Evolutionary conservation across 345 rosid species (phyloP), one percentile per base, ranked within the genome.

Genomic region (Populus deltoides): DNA sequence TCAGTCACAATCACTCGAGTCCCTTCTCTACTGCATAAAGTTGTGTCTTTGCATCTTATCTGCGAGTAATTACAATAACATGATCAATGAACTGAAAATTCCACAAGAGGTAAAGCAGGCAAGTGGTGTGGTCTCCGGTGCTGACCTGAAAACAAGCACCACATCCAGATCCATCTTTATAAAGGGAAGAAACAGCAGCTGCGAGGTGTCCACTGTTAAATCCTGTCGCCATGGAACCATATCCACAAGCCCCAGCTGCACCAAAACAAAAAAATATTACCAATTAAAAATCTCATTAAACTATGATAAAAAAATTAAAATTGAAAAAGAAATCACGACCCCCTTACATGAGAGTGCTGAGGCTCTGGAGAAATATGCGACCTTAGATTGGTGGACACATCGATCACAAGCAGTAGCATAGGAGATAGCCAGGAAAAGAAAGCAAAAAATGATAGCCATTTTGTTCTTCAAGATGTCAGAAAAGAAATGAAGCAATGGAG

Each of bases 211-310:
- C 98, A 45, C 83, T 81, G 78, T 82, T 88, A 86, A 92, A 89
- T 16, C 78, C 85, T 4, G 89, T 72, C 29, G 98, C 98, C 76
- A 88, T 62, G 25, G 97, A 88, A 24, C 97, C 98, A 78, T 91
- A 93, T 39, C 93, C 89, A 80, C 99, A 96, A 82, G 97, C 93
- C n/a, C 99, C 97, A 66, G 93, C 99, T 96, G 88, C 84, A 87
- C 11, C 51, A 53, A 75, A 61, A 68, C 33, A 59, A 82, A 6
- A 63, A 33, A 5, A 73, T 0, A 9, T 35, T 10, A 22, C 24
- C 41, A 22, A 6, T 22, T 68, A 78, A 63, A 77, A 77, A 69
- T 77, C 75, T 87, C 79, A 78, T n/a, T 38, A 61, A 27, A 71
- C 31, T 4, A 75, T 22, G 12, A 38, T n/a, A 31, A 6, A n/a